Percentiles rank a stretch among this genome's conserved stretches.
These are phyloP conservation scores for Agarophyton chilense DNA, from an alignment of 23 red algal genomes.

Conservation along the genomic window DNA sequence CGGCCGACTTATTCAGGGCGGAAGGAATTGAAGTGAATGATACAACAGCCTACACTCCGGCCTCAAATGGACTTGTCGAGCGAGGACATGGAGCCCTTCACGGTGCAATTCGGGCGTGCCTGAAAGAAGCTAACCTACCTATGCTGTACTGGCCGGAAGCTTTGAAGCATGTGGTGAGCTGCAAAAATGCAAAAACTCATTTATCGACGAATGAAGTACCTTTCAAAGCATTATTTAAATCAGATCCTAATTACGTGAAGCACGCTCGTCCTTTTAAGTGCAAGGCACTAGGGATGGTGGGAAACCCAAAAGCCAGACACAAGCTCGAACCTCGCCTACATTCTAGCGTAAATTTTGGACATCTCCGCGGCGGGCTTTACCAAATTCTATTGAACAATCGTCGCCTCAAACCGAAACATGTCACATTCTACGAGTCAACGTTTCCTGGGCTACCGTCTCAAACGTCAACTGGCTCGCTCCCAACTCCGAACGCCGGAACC, in stretches of 20 bases:
- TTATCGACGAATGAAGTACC: not conserved
- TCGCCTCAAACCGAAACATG: not conserved
- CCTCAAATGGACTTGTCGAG: slow-evolving; percentile 5
- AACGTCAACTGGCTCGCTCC: too few species aligned
- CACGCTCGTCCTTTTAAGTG: not conserved
- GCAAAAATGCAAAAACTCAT: slow-evolving; percentile 13
- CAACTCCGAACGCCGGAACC: too few species aligned
- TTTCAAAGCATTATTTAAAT: not conserved
- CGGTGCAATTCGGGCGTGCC: not conserved
- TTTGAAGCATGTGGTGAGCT: not conserved
- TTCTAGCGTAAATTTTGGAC: not conserved
- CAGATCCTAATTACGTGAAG: not conserved
- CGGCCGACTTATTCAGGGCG: not conserved
- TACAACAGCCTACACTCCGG: slow-evolving; percentile 12
- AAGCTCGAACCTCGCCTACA: not conserved
- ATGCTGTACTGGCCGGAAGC: slow-evolving; percentile 13
- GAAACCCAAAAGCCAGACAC: not conserved
- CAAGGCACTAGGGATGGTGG: not conserved
- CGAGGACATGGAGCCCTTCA: not conserved
- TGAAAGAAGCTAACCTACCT: not conserved
- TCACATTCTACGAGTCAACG: not conserved
- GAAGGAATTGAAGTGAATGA: not conserved
- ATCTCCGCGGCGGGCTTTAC: not conserved
- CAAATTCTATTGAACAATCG: not conserved
- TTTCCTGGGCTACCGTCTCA: not conserved